Base-by-base conservation (phyloP, 2,329 filamentous ascomycete genomes). In the Hawksworthiomyces lignivorus region DNA sequence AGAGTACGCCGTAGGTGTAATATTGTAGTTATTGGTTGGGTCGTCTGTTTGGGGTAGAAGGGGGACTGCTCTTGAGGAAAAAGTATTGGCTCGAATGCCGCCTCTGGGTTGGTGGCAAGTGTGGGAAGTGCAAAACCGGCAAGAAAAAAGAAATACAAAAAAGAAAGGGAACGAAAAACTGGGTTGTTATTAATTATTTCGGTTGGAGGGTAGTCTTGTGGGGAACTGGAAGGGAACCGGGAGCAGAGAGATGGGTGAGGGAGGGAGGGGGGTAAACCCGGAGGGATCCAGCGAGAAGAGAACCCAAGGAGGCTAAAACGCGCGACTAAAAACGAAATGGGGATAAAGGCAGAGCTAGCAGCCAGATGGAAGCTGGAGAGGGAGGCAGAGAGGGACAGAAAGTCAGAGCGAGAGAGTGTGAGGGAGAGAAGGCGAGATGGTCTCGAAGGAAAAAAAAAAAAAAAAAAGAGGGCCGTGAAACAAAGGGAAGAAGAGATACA, bases 81-180 rank as follows among this genome's bases (percentile, higher is more conserved):
- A 34, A 30, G 20, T 34, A 43, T 43, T 43, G 41, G 41, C 19
- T 30, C 6, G 17, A 39, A 31, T 30, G 15, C 19, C 20, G 30
- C 31, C 17, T 22, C 29, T 30, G 9, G 28, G 35, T 37, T 34
- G 35, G 41, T 35, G 17, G 34, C 30, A 30, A 18, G 31, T 8
- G 24, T 30, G 32, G 15, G 24, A 22, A 38, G 34, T 35, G 35
- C 21, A 26, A 26, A 26, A 12, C 24, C 24, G 2, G 24, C 24
- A 26, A 26, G 24, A 21, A 39, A 12, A 26, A 18, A 7, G 33
- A 28, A 38, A 21, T 21, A 28, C 19, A 35, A n/a, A 22, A 18
- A 3, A 19, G 35, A 19, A 8, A 18, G 11, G 3, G 7, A 24
- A 20, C 19, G 26, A 36, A 36, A 24, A 17, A 24, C 5, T 21